These are phyloP conservation scores for Pleurotus platypus DNA, from an alignment of 768 basidiomycete genomes.

Conservation along the genomic window DNA sequence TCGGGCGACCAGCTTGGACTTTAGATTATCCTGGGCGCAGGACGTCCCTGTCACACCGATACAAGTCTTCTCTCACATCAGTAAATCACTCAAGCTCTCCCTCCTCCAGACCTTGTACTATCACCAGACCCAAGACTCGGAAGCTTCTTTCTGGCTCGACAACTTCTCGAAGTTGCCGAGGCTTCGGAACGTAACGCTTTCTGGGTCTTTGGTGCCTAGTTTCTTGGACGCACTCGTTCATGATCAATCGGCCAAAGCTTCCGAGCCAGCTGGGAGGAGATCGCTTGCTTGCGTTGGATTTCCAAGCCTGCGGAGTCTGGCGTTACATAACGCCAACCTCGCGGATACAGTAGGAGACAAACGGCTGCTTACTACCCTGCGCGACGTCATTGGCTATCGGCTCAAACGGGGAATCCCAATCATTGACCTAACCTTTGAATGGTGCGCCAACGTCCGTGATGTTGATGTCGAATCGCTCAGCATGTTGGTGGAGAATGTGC, in stretches of 20 bases:
- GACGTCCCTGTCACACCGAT: slow-evolving; percentile 11
- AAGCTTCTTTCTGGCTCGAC: slow-evolving; percentile 17
- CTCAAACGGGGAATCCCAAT: slow-evolving; percentile 25
- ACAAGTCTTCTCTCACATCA: slow-evolving; percentile 16
- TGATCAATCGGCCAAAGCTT: slow-evolving; percentile 9
- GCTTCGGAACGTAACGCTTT: slow-evolving; percentile 20
- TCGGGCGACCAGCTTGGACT: slow-evolving; percentile 13
- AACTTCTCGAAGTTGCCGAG: slow-evolving; percentile 24
- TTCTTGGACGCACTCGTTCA: slow-evolving; percentile 23
- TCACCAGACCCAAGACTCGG: slow-evolving; percentile 15
- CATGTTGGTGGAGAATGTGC: slow-evolving; percentile 26
- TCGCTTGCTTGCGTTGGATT: slow-evolving; percentile 17
- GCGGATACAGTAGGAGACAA: slow-evolving; percentile 7
- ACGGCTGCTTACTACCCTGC: slow-evolving; percentile 9
- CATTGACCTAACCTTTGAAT: slow-evolving; percentile 20
- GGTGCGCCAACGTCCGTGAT: slow-evolving; percentile 19
- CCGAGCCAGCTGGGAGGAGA: slow-evolving; percentile 5
- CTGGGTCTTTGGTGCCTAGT: slow-evolving; percentile 16
- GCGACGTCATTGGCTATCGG: slow-evolving; percentile 26
- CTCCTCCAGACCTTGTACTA: slow-evolving; percentile 22
- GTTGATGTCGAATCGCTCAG: slow-evolving; percentile 21
- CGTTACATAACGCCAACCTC: slow-evolving; percentile 21
- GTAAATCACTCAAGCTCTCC: slow-evolving; percentile 19
- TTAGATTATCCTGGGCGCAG: slow-evolving; percentile 21
- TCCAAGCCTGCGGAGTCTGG: slow-evolving; percentile 22